A percentile compares a stretch with the other conserved stretches of the same genome.
Evolutionary conservation across 2,329 filamentous ascomycete genomes (phyloP).

Genomic region (Trichoderma atrobrunneum): DNA sequence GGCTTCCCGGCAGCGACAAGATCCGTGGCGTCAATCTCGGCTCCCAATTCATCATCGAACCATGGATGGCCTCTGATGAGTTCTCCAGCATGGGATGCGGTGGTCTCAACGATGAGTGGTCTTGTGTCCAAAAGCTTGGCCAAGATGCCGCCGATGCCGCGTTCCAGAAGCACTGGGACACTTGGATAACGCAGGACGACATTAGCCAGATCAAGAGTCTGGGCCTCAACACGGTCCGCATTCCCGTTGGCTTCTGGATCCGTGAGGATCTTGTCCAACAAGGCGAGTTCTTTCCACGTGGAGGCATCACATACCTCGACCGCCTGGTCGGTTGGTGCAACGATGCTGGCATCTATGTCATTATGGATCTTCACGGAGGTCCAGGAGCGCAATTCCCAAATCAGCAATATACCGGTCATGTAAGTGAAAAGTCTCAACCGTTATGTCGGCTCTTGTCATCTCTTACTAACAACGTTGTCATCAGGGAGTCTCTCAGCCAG

Average conservation of each 20-base stretch:
- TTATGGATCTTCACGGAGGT: not conserved
- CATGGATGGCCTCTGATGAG: not conserved
- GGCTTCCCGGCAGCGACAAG: not conserved
- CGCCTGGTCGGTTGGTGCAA: not conserved
- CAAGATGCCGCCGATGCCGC: not conserved
- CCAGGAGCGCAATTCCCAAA: not conserved
- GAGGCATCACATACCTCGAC: not conserved
- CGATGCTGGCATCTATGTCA: not conserved
- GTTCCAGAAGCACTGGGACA: not conserved
- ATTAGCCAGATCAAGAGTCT: not conserved
- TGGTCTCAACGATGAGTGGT: not conserved
- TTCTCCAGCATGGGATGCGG: not conserved
- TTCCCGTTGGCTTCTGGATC: not conserved
- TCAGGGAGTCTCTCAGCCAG: not conserved
- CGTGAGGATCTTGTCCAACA: not conserved
- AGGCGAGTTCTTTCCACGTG: not conserved
- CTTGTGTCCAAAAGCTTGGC: not conserved
- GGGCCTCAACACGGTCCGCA: not conserved
- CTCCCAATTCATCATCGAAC: not conserved
- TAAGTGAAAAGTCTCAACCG: not conserved
- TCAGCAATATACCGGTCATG: not conserved
- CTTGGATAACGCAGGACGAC: not conserved
- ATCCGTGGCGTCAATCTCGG: not conserved
- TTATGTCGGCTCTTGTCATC: not conserved
- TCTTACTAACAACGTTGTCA: not conserved